Evolutionary conservation across 1,139 yeast species (phyloP), one percentile per base, ranked within the genome.

Genomic region (Nakaseomyces delphensis): DNA sequence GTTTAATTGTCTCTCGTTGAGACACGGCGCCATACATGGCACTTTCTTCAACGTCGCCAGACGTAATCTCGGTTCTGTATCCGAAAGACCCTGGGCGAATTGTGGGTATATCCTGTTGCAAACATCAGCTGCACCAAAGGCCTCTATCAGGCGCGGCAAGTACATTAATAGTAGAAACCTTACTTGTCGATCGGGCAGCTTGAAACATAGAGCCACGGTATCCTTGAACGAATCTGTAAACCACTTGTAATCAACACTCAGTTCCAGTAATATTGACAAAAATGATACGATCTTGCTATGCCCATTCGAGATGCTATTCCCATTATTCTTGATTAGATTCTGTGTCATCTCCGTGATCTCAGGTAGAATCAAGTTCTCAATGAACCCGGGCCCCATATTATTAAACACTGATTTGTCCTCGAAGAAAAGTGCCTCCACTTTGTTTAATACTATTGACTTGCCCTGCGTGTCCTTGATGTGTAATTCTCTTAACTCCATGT

Each of bases 21-120:
- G 70, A 52, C 79, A 79, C 23, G 79, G 79, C 2, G 81, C 76
- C 27, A 91, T 65, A 4, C 68, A 64, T 3, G 81, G 71, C 6
- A 86, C 75, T 1, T 89, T 76, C 42, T 80, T 81, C 37, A 91
- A 68, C 0, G 97, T 84, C 35, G 82, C 85, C 52, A 84, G 87
- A 47, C 97, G 70, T 39, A 91, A 76, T 29, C 81, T 73, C 7
- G 81, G 76, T 57, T 86, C 89, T 0, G 95, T 77, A 59, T 91
- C 98, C 30, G 80, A 78, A 54, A 91, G 82, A 0, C 97, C 97
- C 16, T 82, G 77, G 10, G 81, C 67, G 52, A 85, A 69, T 40
- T 73, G 73, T 10, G 76, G 76, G 60, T 85, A 86, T 3, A 91
- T 71, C 52, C 75, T 78, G 54, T 73, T 18, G 23, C 28, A 19